Conservation (phyloP, 2,329 filamentous ascomycete species). For the Calcarisporium arbuscula region DNA sequence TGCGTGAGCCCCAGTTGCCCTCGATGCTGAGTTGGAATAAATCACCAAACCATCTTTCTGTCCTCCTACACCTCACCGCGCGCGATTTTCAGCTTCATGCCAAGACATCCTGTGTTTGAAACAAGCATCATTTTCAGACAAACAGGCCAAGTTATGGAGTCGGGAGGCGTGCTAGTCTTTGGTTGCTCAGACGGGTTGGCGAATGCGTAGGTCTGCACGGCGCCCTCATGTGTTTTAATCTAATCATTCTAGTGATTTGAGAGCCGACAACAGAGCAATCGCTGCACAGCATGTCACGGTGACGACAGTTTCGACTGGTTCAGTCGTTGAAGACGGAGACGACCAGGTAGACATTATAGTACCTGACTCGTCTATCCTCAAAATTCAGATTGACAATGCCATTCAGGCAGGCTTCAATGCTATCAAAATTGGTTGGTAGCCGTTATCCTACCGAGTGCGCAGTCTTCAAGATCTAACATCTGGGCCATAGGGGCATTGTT, state of each 20-base stretch:
- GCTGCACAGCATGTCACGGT: not conserved
- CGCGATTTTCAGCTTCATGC: too few relatives aligned
- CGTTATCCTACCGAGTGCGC: not conserved
- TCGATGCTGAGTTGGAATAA: too few relatives aligned
- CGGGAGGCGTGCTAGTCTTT: not conserved
- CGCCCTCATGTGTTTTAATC: not conserved
- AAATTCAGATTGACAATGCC: not conserved
- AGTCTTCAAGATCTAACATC: not conserved
- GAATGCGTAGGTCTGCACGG: not conserved
- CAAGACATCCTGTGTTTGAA: too few relatives aligned
- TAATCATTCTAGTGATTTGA: constrained; percentile 5
- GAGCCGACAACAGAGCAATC: constrained; percentile 5
- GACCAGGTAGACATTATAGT: not conserved
- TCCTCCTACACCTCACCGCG: too few relatives aligned
- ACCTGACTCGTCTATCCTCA: not conserved
- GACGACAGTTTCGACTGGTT: not conserved
- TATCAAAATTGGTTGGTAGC: not conserved
- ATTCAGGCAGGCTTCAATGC: not conserved
- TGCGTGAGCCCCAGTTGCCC: too few relatives aligned
- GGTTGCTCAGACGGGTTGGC: constrained; percentile 2
- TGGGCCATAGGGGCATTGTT: constrained; percentile 1
- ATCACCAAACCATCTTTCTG: too few relatives aligned
- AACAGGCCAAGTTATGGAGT: not conserved
- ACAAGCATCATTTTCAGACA: too few relatives aligned
- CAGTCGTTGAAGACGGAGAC: not conserved